Conservation (phyloP, 768 basidiomycete species). For the Infundibulicybe gibba region DNA sequence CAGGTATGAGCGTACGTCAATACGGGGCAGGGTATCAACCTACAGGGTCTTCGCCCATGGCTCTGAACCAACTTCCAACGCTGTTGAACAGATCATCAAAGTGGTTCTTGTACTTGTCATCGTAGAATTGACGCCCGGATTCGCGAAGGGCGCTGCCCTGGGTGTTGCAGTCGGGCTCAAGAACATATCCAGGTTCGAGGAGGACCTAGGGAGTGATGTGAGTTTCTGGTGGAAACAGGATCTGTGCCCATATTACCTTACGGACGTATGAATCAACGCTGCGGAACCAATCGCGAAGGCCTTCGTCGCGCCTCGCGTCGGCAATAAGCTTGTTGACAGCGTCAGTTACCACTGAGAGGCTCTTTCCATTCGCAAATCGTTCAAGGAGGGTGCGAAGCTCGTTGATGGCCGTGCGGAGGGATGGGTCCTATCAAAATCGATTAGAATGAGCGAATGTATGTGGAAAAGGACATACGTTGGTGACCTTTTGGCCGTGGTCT, state of each 20-base stretch:
- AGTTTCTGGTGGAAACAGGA: too few relatives aligned
- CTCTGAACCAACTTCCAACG: constrained; percentile 75
- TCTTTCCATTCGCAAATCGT: constrained; percentile 79
- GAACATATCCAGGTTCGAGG: constrained; percentile 44
- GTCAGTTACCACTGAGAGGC: constrained; percentile 65
- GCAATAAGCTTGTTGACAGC: constrained; percentile 69
- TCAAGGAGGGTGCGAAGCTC: constrained; percentile 84
- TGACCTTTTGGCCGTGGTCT: constrained; percentile 4
- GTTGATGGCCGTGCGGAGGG: constrained; percentile 49
- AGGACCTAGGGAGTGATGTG: too few relatives aligned
- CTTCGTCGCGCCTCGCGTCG: constrained; percentile 72
- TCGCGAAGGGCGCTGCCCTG: constrained; percentile 67
- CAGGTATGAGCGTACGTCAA: neutral
- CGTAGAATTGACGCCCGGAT: constrained; percentile 74
- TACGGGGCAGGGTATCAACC: constrained; percentile 6
- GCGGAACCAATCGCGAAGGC: constrained; percentile 71
- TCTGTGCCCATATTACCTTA: constrained; percentile 34
- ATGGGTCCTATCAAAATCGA: constrained; percentile 36
- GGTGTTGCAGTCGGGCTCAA: constrained; percentile 70
- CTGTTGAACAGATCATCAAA: constrained; percentile 78
- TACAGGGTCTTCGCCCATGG: constrained; percentile 79
- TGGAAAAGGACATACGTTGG: too few relatives aligned
- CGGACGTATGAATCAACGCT: constrained; percentile 60
- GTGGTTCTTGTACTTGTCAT: constrained; percentile 59
- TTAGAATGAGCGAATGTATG: too few relatives aligned